phyloP scores from a whole-genome alignment of 768 basidiomycete genomes.

The Boletellus emodensis region DNA sequence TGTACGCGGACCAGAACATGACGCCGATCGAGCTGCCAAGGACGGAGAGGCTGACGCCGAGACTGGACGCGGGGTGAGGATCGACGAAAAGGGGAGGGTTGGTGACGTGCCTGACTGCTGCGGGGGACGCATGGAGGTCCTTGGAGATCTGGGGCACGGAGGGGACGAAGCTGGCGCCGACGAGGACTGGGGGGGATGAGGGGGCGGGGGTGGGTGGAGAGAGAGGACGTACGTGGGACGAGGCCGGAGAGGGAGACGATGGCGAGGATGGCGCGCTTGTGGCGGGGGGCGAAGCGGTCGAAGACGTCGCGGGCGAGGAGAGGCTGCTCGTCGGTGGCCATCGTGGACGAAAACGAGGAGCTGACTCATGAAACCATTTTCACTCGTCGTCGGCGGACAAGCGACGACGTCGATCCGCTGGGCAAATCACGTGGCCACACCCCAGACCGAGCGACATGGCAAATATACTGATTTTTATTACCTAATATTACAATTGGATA shows the following conservation, averaged over 20 bases:
- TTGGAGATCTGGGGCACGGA: constrained; percentile 69
- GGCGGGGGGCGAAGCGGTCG: constrained; percentile 48
- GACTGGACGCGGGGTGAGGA: constrained; percentile 22
- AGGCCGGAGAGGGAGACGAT: constrained; percentile 61
- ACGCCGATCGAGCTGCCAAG: constrained; percentile 42
- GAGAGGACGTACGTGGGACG: constrained; percentile 49
- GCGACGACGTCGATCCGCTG: too few relatives aligned
- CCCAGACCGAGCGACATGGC: too few relatives aligned
- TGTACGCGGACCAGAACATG: constrained; percentile 50
- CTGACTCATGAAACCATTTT: too few relatives aligned
- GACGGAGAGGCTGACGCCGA: constrained; percentile 51
- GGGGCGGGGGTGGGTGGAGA: background rate
- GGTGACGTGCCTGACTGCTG: constrained; percentile 49
- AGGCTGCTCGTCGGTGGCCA: constrained; percentile 26
- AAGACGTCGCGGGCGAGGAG: constrained; percentile 39
- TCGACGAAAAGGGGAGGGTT: background rate
- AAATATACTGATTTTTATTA: too few relatives aligned
- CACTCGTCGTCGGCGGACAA: too few relatives aligned
- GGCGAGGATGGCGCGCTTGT: constrained; percentile 52
- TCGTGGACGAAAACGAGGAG: background rate
- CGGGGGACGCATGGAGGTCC: constrained; percentile 55
- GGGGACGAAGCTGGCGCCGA: constrained; percentile 66
- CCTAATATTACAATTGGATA: too few relatives aligned
- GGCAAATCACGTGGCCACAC: too few relatives aligned
- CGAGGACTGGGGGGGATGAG: constrained; percentile 48